A percentile compares a stretch with the other conserved stretches of the same genome.
Evolutionary conservation across 2,329 filamentous ascomycete species (phyloP).

Genomic region (Fusarium tricinctum): DNA sequence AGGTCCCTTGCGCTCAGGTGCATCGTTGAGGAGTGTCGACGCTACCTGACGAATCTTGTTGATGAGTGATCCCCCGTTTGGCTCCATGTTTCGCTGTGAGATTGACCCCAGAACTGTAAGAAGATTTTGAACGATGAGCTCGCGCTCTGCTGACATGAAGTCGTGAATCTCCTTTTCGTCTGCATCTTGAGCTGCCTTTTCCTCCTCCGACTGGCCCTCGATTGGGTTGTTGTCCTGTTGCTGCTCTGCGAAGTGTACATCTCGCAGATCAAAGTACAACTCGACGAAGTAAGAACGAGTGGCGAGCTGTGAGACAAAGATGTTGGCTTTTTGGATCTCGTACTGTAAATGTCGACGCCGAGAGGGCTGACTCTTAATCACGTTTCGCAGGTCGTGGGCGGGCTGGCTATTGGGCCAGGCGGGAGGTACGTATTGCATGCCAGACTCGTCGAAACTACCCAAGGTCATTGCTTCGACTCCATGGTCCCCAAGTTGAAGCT

Average conservation of each 20-base stretch:
- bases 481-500: conserved; percentile 70
- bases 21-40: conserved; percentile 78
- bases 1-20: conserved; percentile 64
- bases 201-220: conserved; percentile 55
- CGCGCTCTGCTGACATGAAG: conserved; percentile 80
- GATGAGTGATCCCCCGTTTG: conserved; percentile 75
- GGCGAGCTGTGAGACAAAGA: conserved; percentile 84
- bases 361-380: conserved; percentile 63
- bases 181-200: conserved; percentile 56
- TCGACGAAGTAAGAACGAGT: conserved; percentile 89
- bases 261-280: conserved; percentile 83
- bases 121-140: conserved; percentile 84
- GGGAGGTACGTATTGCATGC: conserved; percentile 67
- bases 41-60: conserved; percentile 89
- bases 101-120: conserved; percentile 81
- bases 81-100: conserved; percentile 87
- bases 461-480: conserved; percentile 56
- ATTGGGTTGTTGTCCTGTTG: conserved; percentile 55
- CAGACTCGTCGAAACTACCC: conserved; percentile 59
- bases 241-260: conserved; percentile 69
- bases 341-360: conserved; percentile 75
- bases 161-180: conserved; percentile 67
- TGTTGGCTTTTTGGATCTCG: conserved; percentile 93
- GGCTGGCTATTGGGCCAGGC: conserved; percentile 63
- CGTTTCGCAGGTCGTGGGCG: conserved; percentile 64